Evolutionary conservation across 2,329 filamentous ascomycete species (phyloP).

Genomic region (Lecanicillium sp.): DNA sequence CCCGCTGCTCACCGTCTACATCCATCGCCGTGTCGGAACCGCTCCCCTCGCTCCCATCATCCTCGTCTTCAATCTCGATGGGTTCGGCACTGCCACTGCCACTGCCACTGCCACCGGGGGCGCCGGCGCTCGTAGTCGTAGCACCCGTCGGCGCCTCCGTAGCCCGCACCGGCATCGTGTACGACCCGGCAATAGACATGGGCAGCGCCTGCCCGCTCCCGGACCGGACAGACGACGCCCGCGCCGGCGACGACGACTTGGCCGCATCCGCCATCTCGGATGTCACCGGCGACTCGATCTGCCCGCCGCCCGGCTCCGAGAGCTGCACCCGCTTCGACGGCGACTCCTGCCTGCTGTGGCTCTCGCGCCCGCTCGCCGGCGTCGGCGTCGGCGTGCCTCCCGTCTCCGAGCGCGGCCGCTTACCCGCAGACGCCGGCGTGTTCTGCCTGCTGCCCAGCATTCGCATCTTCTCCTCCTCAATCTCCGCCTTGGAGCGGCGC

Average conservation of each 20-base stretch:
- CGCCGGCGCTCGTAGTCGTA: neutral
- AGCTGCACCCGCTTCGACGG: neutral
- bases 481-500: constrained; percentile 41
- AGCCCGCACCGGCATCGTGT: neutral
- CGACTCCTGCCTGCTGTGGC: neutral
- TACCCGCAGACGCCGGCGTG: neutral
- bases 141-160: neutral
- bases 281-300: no score
- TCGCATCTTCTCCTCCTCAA: constrained; percentile 38
- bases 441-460: constrained; percentile 20
- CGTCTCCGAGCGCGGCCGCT: neutral
- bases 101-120: no score
- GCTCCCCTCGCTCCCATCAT: no score
- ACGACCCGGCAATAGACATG: constrained; percentile 10
- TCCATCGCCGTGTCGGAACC: no score
- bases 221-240: neutral
- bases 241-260: no score
- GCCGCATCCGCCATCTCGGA: neutral
- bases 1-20: neutral
- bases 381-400: neutral
- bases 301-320: neutral
- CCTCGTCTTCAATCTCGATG: neutral
- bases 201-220: neutral
- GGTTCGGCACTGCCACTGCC: no score
- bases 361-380: neutral